Conservation (phyloP, 768 basidiomycete species). For the Suillus tomentosus region DNA sequence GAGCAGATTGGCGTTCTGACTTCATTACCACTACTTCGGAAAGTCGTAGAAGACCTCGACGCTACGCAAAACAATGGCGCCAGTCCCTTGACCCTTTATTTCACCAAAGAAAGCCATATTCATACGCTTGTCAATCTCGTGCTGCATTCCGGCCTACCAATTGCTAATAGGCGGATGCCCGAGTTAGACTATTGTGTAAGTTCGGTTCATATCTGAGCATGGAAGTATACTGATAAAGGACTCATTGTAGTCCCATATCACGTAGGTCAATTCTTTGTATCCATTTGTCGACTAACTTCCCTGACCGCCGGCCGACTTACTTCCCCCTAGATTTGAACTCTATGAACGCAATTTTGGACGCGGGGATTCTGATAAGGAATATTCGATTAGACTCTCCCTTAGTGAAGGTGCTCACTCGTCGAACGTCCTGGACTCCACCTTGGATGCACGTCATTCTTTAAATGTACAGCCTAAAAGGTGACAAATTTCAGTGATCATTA, state of each 20-base stretch:
- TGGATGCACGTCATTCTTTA: slow-evolving; percentile 94
- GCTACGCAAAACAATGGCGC: slow-evolving; percentile 81
- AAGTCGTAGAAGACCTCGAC: slow-evolving; percentile 92
- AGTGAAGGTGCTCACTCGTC: slow-evolving; percentile 98
- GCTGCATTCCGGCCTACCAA: slow-evolving; percentile 88
- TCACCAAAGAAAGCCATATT: slow-evolving; percentile 97
- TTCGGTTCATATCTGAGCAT: slow-evolving; percentile 14
- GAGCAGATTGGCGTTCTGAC: slow-evolving; percentile 97
- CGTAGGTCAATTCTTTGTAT: slow-evolving; percentile 41
- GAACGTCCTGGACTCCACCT: slow-evolving; percentile 91
- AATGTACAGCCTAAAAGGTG: slow-evolving; percentile 92
- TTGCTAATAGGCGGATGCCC: slow-evolving; percentile 91
- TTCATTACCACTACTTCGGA: slow-evolving; percentile 87
- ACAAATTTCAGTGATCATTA: slow-evolving; percentile 14
- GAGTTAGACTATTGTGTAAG: slow-evolving; percentile 94
- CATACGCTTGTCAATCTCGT: slow-evolving; percentile 94
- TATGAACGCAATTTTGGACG: slow-evolving; percentile 91
- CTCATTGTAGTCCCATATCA: slow-evolving; percentile 72
- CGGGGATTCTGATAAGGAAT: slow-evolving; percentile 92
- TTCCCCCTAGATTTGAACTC: slow-evolving; percentile 67
- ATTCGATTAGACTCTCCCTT: slow-evolving; percentile 88
- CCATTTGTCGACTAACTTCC: neutral
- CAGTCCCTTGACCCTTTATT: slow-evolving; percentile 86
- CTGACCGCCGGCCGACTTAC: neutral
- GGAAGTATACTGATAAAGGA: slow-evolving; percentile 15